A percentile compares a stretch with the other conserved stretches of the same genome.
Evolutionary conservation across 371 early-diverging fungal genomes (phyloP).

Genomic region (Rhizomucor pusillus): DNA sequence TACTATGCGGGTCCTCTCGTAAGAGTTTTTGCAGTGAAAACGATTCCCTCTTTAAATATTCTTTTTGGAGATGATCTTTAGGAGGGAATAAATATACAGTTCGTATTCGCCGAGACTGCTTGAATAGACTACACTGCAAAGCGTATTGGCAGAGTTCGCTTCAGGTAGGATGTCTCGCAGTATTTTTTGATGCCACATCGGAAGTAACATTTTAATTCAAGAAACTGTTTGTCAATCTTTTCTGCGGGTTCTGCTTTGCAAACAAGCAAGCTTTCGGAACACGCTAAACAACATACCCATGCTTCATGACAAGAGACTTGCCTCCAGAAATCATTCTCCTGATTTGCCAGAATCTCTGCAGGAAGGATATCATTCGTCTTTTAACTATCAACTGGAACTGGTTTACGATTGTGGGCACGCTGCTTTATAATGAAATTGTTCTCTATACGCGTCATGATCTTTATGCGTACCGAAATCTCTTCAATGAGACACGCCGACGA

Average conservation of each 20-base stretch:
- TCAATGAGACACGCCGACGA: slow-evolving; percentile 13
- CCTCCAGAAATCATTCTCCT: slow-evolving; percentile 10
- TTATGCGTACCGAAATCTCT: slow-evolving; percentile 13
- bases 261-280: not conserved
- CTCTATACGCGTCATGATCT: slow-evolving; percentile 3
- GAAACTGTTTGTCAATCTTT: not conserved
- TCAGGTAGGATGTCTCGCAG: not conserved
- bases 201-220: not conserved
- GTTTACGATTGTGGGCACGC: slow-evolving; percentile 1
- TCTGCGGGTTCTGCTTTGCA: not conserved
- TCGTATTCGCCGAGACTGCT: no score
- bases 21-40: not conserved
- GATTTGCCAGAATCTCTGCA: slow-evolving; percentile 2
- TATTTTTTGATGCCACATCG: not conserved
- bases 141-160: no score
- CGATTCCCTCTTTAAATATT: not conserved
- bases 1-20: no score
- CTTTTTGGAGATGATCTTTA: not conserved
- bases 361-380: slow-evolving; percentile 2
- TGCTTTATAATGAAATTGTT: slow-evolving; percentile 2
- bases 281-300: not conserved
- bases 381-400: slow-evolving; percentile 13
- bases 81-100: not conserved
- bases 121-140: no score
- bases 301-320: not conserved